Evolutionary conservation across 805 yeast species (phyloP).

Genomic region (Candida vartiovaarae): DNA sequence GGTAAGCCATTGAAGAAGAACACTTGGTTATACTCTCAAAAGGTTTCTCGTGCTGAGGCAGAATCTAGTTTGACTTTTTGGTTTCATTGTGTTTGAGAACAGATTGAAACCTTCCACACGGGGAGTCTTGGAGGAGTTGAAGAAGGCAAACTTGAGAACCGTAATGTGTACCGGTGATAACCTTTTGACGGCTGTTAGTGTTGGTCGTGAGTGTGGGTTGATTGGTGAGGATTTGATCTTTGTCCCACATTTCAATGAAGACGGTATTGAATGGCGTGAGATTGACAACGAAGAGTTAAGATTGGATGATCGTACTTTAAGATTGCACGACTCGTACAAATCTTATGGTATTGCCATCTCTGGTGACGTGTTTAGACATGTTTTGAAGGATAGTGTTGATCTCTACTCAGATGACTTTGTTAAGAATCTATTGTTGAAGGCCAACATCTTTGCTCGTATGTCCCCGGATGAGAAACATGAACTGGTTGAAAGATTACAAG

Average conservation of each 20-base stretch:
- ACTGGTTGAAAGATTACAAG: conserved; percentile 79
- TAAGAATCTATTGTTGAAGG: conserved; percentile 57
- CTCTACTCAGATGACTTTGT: conserved; percentile 32
- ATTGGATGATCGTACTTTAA: conserved; percentile 60
- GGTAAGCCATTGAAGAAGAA: conserved; percentile 41
- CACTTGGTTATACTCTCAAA: conserved; percentile 44
- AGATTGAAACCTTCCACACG: conserved; percentile 69
- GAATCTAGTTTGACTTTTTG: conserved; percentile 69
- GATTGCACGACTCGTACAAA: conserved; percentile 32
- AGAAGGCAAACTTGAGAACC: conserved; percentile 68
- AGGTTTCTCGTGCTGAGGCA: conserved; percentile 50
- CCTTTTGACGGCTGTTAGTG: conserved; percentile 88
- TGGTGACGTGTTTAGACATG: conserved; percentile 82
- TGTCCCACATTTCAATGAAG: conserved; percentile 52
- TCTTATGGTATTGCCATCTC: conserved; percentile 75
- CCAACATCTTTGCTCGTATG: conserved; percentile 90
- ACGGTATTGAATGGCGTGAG: conserved; percentile 50
- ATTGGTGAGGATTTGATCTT: conserved; percentile 43
- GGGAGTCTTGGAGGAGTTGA: conserved; percentile 50
- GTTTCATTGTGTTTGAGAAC: conserved; percentile 90
- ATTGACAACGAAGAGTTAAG: conserved; percentile 48
- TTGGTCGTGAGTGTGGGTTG: conserved; percentile 77
- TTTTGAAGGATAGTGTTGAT: conserved; percentile 40
- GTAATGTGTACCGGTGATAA: conserved; percentile 99
- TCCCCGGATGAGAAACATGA: conserved; percentile 99